These are phyloP conservation scores for Thalia dealbata DNA, from an alignment of 176 grass and related monocot genomes.

Conservation along the genomic window DNA sequence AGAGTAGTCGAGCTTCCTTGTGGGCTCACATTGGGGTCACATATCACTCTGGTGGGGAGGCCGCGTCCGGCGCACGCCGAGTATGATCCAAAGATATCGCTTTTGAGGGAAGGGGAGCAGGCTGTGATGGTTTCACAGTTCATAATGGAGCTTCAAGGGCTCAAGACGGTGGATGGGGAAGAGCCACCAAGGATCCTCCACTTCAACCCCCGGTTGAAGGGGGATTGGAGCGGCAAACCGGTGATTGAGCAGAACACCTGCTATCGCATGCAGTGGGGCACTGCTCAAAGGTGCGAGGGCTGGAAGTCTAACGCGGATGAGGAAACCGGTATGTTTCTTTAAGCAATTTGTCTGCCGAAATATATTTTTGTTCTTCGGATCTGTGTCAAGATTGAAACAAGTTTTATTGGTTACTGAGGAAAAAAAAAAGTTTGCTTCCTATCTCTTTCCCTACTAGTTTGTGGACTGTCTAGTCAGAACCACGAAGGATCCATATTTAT, in stretches of 20 bases:
- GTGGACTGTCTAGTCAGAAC: no score
- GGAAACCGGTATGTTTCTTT: slow-evolving; percentile 7
- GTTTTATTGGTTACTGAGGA: no score
- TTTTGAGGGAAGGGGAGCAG: not conserved
- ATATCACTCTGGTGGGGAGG: slow-evolving; percentile 1
- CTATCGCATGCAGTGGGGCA: slow-evolving; percentile 9
- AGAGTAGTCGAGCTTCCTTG: slow-evolving; percentile 2
- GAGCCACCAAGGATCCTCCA: slow-evolving; percentile 13
- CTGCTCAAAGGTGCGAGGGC: slow-evolving; percentile 10
- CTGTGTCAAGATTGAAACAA: not conserved
- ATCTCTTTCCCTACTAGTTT: no score
- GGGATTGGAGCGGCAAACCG: slow-evolving; percentile 10
- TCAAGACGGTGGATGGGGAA: slow-evolving; percentile 10
- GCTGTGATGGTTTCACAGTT: slow-evolving; percentile 9
- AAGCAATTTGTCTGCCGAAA: not conserved
- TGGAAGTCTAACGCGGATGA: not conserved
- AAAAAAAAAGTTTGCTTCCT: no score
- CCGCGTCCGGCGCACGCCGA: not conserved
- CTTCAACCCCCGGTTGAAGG: slow-evolving; percentile 15
- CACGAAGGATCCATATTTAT: no score
- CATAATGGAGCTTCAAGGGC: slow-evolving; percentile 20
- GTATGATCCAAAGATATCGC: slow-evolving; percentile 2
- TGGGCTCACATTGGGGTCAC: slow-evolving; percentile 6
- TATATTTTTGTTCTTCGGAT: not conserved
- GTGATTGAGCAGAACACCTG: slow-evolving; percentile 17